Evolutionary conservation across 495 filamentous ascomycete genomes (phyloP), one percentile per base, ranked within the genome.

Genomic region (Annulohypoxylon stygium): DNA sequence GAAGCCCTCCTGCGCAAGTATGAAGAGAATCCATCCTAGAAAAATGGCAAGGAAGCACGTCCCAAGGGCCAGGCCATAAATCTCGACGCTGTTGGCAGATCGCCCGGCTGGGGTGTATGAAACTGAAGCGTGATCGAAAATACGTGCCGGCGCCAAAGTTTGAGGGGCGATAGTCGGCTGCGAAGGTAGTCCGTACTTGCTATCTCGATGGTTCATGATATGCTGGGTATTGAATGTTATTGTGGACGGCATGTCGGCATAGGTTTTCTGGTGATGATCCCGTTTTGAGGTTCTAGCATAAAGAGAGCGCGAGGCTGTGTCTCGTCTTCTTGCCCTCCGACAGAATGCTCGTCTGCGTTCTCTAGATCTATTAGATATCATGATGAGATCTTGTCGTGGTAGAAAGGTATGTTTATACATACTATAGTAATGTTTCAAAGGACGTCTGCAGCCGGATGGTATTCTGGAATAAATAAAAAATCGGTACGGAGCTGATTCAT

Each of bases 41-140:
- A 74, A 57, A 2, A 74, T 25, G 30, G 25, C 39, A 0, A 74
- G 62, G 55, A 70, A 70, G 23, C 71, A 70, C 41, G 51, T 64
- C 14, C 55, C 66, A 9, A 74, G 33, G 45, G 71, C 62, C 10
- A 74, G 14, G 18, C 57, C 41, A 58, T 66, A 70, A 41, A 74
- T 63, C 41, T 74, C 71, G 43, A 4, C 10, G 6, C 12, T 50
- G 23, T 11, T 54, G 34, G 67, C 71, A 10, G 55, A 62, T 25
- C 39, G 66, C 16, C 37, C 6, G 30, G 25, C 16, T 4, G 43
- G 20, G 36, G 45, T 54, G 16, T 37, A 23, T 20, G 61, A 12
- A 34, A 33, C 30, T 43, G 53, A 43, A 23, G 37, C 11, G n/a
- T 50, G 54, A 1, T 74, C 36, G 23, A 61, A 58, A 37, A 45